Conservation (phyloP, 208 protist species). For the Phytomonas sp. region DNA sequence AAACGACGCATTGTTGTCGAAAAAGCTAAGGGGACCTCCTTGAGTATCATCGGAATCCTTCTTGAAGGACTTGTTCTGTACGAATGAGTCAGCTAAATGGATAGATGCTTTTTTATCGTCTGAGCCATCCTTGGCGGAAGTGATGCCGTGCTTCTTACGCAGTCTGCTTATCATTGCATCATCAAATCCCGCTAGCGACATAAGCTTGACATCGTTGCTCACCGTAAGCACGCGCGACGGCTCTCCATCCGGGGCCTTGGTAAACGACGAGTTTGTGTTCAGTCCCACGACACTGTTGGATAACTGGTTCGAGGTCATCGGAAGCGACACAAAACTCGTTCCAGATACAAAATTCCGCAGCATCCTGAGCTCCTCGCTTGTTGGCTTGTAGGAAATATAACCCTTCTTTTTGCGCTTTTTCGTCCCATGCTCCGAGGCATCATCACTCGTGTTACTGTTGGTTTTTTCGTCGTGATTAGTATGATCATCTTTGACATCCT, state of each 20-base stretch:
- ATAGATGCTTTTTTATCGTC: conserved; percentile 9
- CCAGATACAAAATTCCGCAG: conserved; percentile 40
- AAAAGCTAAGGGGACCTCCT: conserved; percentile 10
- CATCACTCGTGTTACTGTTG: conserved; percentile 7
- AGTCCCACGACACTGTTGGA: neutral
- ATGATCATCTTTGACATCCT: neutral
- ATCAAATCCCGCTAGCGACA: conserved; percentile 41
- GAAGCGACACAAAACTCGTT: neutral
- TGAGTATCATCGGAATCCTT: neutral
- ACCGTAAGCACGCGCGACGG: neutral
- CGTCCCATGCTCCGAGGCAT: conserved; percentile 10
- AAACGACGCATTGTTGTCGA: conserved; percentile 47
- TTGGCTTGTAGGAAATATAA: conserved; percentile 79
- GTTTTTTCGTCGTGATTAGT: neutral
- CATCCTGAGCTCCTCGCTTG: conserved; percentile 55
- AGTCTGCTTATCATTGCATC: conserved; percentile 36
- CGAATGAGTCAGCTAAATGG: conserved; percentile 6
- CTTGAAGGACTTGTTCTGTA: conserved; percentile 7
- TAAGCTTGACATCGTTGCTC: conserved; percentile 34
- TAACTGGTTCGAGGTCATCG: neutral
- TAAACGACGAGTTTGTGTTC: conserved; percentile 20
- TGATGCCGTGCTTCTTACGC: conserved; percentile 61
- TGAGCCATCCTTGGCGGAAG: conserved; percentile 17
- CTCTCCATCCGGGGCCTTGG: neutral
- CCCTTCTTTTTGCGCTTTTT: conserved; percentile 38